Conservation (phyloP, 2,329 filamentous ascomycete genomes). For the Pseudogymnoascus sp. region DNA sequence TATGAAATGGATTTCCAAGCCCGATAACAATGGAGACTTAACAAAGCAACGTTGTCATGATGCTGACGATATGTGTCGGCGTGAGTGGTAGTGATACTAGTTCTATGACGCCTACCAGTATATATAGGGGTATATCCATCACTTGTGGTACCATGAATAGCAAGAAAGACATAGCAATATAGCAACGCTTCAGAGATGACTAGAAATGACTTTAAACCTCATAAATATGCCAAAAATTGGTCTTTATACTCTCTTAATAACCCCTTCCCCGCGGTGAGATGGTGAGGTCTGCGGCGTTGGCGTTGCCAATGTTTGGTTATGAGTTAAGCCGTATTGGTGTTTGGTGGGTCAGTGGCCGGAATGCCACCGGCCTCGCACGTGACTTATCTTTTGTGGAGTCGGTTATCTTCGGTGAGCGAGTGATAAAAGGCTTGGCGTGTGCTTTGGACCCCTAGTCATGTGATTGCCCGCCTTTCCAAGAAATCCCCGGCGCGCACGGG, state of each 20-base stretch:
- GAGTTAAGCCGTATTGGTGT: not conserved
- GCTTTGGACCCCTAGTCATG: not conserved
- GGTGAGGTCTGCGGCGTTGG: not conserved
- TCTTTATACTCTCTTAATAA: not conserved
- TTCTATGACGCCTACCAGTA: not conserved
- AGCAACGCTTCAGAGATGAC: not conserved
- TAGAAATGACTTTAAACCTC: not conserved
- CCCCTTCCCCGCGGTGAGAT: not conserved
- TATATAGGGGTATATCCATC: not conserved
- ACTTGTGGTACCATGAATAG: not conserved
- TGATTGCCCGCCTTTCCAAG: not conserved
- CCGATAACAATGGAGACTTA: not conserved
- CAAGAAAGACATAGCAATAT: not conserved
- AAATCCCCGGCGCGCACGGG: not conserved
- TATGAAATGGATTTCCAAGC: not conserved
- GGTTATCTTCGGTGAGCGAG: not conserved
- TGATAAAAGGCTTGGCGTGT: not conserved
- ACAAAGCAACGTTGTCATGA: not conserved
- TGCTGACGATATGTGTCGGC: not conserved
- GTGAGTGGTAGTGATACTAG: not conserved
- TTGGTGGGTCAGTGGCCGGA: not conserved
- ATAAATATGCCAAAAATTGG: not conserved
- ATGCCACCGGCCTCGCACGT: conserved; percentile 5
- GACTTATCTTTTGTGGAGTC: not conserved
- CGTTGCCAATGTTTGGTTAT: not conserved